Base-by-base conservation (phyloP, 1,139 yeast genomes). In the Tardiomyces digboiensis region DNA sequence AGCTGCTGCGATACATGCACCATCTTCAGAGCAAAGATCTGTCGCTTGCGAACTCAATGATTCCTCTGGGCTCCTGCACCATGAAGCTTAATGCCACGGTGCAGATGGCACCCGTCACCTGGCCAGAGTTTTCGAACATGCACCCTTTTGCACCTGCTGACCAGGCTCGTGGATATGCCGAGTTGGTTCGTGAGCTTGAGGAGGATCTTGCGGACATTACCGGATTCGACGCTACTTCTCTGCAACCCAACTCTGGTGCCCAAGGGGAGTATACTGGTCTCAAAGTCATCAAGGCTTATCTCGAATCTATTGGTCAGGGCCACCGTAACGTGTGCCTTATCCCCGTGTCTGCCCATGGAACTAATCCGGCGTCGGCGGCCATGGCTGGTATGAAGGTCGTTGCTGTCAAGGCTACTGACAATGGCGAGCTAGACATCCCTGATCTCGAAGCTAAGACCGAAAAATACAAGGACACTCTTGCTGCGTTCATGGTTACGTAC, bases 161-260 rank as follows among this genome's bases (percentile, higher is more conserved):
- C 57, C 98, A 91, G 69, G 93, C 94, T 16, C 62, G 71, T 54
- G 98, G 98, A 40, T 91, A 91, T 65, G 66, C 74, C 53, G 81
- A 82, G 60, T 68, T 91, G 48, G 76, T 88, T 43, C 64, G 66
- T 38, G 95, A 86, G 60, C 76, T 91, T 41, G 95, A 86, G 64
- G 70, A 72, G 44, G 97, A 91, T 64, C 72, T 91, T 54, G 87
- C 91, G 48, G 88, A 84, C 52, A 89, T 91, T 52, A 91, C 98
- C n/a, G 97, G 97, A 0, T 87, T 91, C 58, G 86, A 81, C 52
- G 93, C 88, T 39, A 83, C 95, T 20, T 85, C 97, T 6, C 71
- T 86, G 48, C 94, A 88, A 80, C 98, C 98, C 52, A 91, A 91
- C 65, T 86, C 97, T 40, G 98, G 98, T 54, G 98, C 98, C 38